A percentile compares a stretch with the other conserved stretches of the same genome.
Conservation (phyloP, 305 asterid species). For the Fraxinus floribunda region DNA sequence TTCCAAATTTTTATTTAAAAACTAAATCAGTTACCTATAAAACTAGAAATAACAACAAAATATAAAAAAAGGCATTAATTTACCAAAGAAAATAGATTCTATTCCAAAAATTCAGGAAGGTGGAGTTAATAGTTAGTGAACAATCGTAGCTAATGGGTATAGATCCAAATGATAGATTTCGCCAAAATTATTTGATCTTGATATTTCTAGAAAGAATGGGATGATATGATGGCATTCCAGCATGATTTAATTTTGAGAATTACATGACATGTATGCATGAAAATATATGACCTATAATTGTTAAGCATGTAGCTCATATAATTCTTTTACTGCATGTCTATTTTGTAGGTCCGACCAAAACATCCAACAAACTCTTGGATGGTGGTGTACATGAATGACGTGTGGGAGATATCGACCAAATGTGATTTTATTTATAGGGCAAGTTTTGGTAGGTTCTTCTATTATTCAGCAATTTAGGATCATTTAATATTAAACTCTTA, state of each 20-base stretch:
- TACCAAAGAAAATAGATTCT: neutral
- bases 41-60: neutral
- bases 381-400: neutral
- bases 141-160: neutral
- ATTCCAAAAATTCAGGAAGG: neutral
- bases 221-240: neutral
- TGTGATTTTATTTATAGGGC: neutral
- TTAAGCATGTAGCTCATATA: neutral
- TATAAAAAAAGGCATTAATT: neutral
- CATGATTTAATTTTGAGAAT: neutral
- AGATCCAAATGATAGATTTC: neutral
- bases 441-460: neutral
- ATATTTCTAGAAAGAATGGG: neutral
- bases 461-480: neutral
- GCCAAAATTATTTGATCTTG: neutral
- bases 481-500: neutral
- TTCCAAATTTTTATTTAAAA: neutral
- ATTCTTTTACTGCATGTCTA: neutral
- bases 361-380: neutral
- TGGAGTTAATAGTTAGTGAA: neutral
- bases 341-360: neutral
- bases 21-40: neutral
- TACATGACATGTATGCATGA: neutral
- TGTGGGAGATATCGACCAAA: neutral
- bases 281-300: neutral